Evolutionary conservation across 306 rosid genomes (phyloP), one percentile per base, ranked within the genome.

Genomic region (Herpetospermum pedunculosum): DNA sequence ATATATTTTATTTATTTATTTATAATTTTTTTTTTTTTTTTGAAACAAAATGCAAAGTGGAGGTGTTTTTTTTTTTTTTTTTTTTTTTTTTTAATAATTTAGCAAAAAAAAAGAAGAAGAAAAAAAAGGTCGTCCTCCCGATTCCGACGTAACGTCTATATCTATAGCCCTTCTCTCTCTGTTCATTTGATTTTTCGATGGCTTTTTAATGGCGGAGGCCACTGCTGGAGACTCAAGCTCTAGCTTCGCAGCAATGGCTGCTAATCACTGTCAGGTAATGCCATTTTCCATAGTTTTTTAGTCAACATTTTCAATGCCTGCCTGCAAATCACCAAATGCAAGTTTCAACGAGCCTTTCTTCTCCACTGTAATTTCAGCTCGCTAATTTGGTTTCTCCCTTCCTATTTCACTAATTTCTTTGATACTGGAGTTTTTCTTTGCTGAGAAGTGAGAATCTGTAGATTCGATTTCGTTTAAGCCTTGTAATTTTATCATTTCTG

Each of bases 121-220:
- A n/a, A n/a, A n/a, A n/a, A n/a, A n/a, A n/a, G n/a, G n/a, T n/a
- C n/a, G n/a, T n/a, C n/a, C n/a, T n/a, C n/a, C n/a, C n/a, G n/a
- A n/a, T n/a, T n/a, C n/a, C n/a, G n/a, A n/a, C n/a, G n/a, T n/a
- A n/a, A 84, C 85, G 81, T 88, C 62, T 59, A 63, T 30, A 46
- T 55, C 85, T 79, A 76, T 62, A n/a, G 76, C 76, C 23, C 30
- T 38, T 25, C 15, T 43, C 58, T 46, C 86, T 21, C 59, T 77
- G 29, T 40, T 21, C 35, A 25, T 67, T 41, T 63, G 70, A 63
- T 23, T 63, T 63, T 19, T 63, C 47, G 47, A 63, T n/a, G 26
- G 5, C 32, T 16, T 55, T 50, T 71, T 48, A 76, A 74, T 10
- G 40, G 54, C 10, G 30, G 44, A 14, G 38, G 50, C 25, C 44